These are phyloP conservation scores for Ustilaginoidea virens DNA, from an alignment of 2,329 filamentous ascomycete species.

Conservation along the genomic window DNA sequence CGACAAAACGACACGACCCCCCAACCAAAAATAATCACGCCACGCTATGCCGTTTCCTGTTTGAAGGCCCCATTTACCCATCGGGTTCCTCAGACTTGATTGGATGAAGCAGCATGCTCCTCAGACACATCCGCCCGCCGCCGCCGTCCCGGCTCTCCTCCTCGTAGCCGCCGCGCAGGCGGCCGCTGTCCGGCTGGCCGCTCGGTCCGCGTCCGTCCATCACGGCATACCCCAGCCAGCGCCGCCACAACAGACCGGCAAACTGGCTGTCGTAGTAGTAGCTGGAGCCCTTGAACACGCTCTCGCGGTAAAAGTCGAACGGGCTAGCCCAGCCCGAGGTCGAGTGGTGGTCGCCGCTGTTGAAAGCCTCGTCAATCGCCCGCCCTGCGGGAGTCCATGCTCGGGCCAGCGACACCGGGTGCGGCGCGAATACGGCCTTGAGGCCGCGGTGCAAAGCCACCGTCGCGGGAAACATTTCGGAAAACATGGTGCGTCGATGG, in stretches of 20 bases:
- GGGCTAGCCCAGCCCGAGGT: constrained; percentile 50
- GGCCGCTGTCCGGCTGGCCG: constrained; percentile 31
- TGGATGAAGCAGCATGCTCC: constrained; percentile 68
- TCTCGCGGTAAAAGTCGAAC: constrained; percentile 56
- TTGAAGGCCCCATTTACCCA: constrained; percentile 2
- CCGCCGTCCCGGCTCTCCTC: constrained; percentile 29
- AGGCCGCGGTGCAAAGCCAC: constrained; percentile 61
- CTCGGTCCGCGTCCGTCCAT: constrained; percentile 34
- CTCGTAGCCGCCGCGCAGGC: constrained; percentile 32
- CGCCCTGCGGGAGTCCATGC: constrained; percentile 48
- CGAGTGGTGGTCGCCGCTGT: constrained; percentile 53
- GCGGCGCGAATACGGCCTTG: constrained; percentile 67
- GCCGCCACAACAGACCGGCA: constrained; percentile 59
- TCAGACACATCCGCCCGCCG: constrained; percentile 59
- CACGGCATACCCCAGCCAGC: constrained; percentile 54
- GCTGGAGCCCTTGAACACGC: constrained; percentile 66
- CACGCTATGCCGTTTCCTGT: no score
- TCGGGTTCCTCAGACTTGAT: constrained; percentile 50
- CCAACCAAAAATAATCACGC: no score
- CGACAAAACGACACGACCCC: no score
- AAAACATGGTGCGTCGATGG: constrained; percentile 57
- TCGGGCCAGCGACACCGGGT: constrained; percentile 67
- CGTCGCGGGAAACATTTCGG: constrained; percentile 63
- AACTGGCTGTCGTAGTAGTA: constrained; percentile 81
- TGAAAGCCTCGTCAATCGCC: constrained; percentile 64